Conservation (phyloP, 208 protist species). For the Porcisia hertigi region DNA sequence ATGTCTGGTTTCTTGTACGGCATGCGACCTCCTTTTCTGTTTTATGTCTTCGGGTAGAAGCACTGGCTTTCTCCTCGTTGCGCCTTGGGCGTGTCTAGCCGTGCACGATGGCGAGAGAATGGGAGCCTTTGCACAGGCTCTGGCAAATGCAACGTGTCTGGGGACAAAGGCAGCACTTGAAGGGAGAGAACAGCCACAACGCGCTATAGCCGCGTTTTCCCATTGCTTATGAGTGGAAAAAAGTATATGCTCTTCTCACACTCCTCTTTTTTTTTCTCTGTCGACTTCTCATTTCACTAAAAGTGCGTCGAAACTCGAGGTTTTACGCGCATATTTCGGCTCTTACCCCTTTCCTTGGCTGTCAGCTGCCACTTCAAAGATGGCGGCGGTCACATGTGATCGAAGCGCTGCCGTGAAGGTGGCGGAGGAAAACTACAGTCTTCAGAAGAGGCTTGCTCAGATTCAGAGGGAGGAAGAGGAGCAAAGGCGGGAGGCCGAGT, state of each 20-base stretch:
- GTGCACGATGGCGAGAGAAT: neutral
- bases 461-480: constrained; percentile 55
- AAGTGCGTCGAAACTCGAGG: neutral
- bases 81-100: neutral
- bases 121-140: neutral
- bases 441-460: constrained; percentile 48
- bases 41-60: neutral
- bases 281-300: constrained; percentile 3
- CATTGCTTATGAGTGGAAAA: neutral
- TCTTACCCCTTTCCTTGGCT: neutral
- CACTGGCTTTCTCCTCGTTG: neutral
- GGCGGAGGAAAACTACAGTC: constrained; percentile 56
- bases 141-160: neutral
- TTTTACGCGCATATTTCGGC: neutral
- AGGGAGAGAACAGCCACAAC: neutral
- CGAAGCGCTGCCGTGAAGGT: constrained; percentile 36
- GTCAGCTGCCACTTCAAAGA: neutral
- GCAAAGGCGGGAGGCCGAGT: constrained; percentile 18
- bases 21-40: neutral
- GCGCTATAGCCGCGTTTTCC: neutral
- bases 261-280: constrained; percentile 2
- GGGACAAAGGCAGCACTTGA: neutral
- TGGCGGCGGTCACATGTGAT: constrained; percentile 28
- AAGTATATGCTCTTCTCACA: neutral
- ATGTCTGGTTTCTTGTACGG: neutral